These are phyloP conservation scores for Auricularia auricula-judae DNA, from an alignment of 768 basidiomycete genomes.

Conservation along the genomic window DNA sequence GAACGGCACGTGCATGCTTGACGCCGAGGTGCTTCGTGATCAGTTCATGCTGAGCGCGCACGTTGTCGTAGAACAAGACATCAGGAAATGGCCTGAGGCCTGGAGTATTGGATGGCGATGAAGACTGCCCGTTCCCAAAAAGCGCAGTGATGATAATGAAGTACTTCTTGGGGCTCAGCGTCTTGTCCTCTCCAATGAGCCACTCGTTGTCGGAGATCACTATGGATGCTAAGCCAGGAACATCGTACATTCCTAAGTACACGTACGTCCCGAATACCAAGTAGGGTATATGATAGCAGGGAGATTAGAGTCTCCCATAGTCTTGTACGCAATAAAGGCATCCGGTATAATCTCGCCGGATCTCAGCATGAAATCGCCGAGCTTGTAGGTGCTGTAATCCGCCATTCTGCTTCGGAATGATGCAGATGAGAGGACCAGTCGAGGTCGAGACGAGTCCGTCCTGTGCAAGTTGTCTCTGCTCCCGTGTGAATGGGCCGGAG, in stretches of 20 bases:
- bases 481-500: too few species aligned
- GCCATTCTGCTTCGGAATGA: neutral
- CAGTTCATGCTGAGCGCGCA: neutral
- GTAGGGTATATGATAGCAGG: constrained; percentile 3
- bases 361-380: constrained; percentile 1
- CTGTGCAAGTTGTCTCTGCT: too few species aligned
- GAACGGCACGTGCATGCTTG: neutral
- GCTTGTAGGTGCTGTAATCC: neutral
- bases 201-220: neutral
- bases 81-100: neutral
- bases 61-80: neutral
- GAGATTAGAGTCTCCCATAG: neutral
- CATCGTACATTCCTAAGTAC: neutral
- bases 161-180: neutral
- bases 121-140: constrained; percentile 1
- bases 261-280: neutral
- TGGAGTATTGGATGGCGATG: constrained; percentile 1
- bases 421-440: too few species aligned
- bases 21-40: neutral
- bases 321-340: neutral
- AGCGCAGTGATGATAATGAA: constrained; percentile 2
- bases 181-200: neutral
- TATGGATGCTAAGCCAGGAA: neutral
- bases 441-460: too few species aligned
- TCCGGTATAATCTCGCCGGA: neutral